A percentile compares a stretch with the other conserved stretches of the same genome.
phyloP scores from a whole-genome alignment of 345 rosid species.

The Lepidium aucheri region DNA sequence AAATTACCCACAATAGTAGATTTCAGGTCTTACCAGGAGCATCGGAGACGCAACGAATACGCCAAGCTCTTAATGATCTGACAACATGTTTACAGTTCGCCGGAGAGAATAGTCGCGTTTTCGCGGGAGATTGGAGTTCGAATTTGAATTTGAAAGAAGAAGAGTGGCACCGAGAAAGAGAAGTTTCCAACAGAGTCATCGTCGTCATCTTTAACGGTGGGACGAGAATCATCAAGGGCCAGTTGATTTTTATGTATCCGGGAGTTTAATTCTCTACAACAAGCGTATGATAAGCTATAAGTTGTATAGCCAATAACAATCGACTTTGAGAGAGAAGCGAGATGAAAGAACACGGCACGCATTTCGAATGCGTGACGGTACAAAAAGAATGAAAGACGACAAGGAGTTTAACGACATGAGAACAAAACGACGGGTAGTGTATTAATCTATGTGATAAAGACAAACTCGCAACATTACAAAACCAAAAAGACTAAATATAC shows the following conservation, averaged over 20 bases:
- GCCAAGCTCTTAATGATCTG: constrained; percentile 12
- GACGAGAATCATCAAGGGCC: constrained; percentile 10
- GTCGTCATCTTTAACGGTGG: constrained; percentile 30
- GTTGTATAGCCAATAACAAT: background rate
- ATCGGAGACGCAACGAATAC: constrained; percentile 6
- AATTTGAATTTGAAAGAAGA: constrained; percentile 20
- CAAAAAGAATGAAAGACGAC: constrained; percentile 5
- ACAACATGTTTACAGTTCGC: constrained; percentile 16
- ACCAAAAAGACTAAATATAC: constrained; percentile 11
- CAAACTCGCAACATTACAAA: constrained; percentile 1
- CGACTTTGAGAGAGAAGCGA: background rate
- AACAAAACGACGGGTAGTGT: background rate
- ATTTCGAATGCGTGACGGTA: background rate
- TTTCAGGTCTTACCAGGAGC: constrained; percentile 19
- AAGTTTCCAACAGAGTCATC: constrained; percentile 6
- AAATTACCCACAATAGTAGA: background rate
- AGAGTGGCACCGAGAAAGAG: too few species aligned
- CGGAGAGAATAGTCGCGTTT: constrained; percentile 21
- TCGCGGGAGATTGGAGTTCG: constrained; percentile 36
- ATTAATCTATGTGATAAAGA: background rate
- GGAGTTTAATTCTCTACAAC: background rate
- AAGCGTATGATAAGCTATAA: background rate
- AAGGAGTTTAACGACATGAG: background rate
- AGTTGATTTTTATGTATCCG: background rate
- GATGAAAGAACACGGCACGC: constrained; percentile 4